Base-by-base conservation (phyloP, 2,329 filamentous ascomycete genomes). In the Botryotinia convoluta region DNA sequence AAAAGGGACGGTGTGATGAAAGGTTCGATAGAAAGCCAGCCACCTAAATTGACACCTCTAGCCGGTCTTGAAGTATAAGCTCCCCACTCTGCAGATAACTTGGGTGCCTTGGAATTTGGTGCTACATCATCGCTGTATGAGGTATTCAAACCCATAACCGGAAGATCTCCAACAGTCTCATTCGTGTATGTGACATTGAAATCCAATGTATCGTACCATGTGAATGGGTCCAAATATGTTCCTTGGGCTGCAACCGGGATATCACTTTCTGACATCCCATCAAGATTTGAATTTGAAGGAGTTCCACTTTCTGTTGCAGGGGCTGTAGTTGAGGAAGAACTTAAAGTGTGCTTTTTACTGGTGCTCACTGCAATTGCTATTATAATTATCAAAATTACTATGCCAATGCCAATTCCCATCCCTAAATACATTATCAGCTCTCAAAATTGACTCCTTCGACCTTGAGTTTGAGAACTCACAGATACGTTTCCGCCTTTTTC, bases 1-100 rank as follows among this genome's bases (percentile, higher is more conserved):
- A 99, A 99, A 39, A 97, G 87, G 0, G 95, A 98, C 0, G 96
- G 96, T 6, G 93, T 95, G 81, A 99, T 98, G 81, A 97, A 98
- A 0, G 96, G 96, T 80, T 99, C 96, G 20, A 99, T 84, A 4
- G 92, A 93, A 2, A 99, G 88, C 96, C 96, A 99, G 20, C 96
- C 96, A 69, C 96, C 96, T 1, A 98, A 81, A 79, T 97, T 98
- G 51, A 98, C 93, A 1, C 96, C 96, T 10, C 95, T 90, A 37
- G 97, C 94, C 3, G 95, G 94, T 72, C 87, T 90, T 35, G 88
- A 89, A 3, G 90, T 88, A 78, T 98, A 99, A 3, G 91, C 85
- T 10, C 90, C 90, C 88, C 95, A 98, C 1, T 86, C 79, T 74
- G 95, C 86, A 77, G 93, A 88, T 10, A 99, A 85, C 1, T 93